Base-by-base conservation (phyloP, 371 early-diverging fungal species). In the Phascolomyces articulosus region DNA sequence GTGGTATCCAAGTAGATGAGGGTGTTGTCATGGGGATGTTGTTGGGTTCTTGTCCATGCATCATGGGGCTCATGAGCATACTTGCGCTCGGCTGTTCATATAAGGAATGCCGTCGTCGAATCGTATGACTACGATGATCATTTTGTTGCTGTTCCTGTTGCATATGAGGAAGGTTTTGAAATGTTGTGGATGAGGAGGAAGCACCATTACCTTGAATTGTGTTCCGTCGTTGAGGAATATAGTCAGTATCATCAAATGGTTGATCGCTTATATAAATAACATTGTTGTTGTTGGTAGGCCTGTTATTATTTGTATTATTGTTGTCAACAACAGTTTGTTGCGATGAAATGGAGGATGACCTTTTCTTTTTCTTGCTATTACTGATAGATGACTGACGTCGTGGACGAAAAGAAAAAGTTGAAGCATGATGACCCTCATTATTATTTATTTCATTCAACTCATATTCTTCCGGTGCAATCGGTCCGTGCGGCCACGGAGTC, bases 101-200 rank as follows among this genome's bases (percentile, higher is more conserved):
- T 24, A 62, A 40, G 40, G 63, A 62, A 62, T 62, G 63, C 40
- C 63, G 63, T 23, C 63, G 55, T 40, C 28, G 38, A 18, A 55
- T 11, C 26, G 51, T 29, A 16, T 44, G 44, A 44, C 44, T 16
- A n/a, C 16, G 51, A 51, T 51, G 51, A 24, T 51, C 26, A n/a
- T 23, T 24, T 51, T 51, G 51, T 20, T 28, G 60, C 44, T 38
- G 60, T n/a, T 59, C 23, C 10, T 59, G 58, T 29, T 34, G 28
- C 13, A 20, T 18, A 41, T 21, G 60, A 26, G 20, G 21, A 47
- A 21, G 27, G 24, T 3, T 47, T 44, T 24, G 40, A 47, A 40
- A 59, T 13, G 0, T 47, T 59, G 60, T 18, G 10, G n/a, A n/a
- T n/a, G n/a, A n/a, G n/a, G n/a, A n/a, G n/a, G n/a, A n/a, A n/a